Evolutionary conservation across 2,329 filamentous ascomycete genomes (phyloP), one percentile per base, ranked within the genome.

Genomic region (Pyrenophora tritici-repentis): DNA sequence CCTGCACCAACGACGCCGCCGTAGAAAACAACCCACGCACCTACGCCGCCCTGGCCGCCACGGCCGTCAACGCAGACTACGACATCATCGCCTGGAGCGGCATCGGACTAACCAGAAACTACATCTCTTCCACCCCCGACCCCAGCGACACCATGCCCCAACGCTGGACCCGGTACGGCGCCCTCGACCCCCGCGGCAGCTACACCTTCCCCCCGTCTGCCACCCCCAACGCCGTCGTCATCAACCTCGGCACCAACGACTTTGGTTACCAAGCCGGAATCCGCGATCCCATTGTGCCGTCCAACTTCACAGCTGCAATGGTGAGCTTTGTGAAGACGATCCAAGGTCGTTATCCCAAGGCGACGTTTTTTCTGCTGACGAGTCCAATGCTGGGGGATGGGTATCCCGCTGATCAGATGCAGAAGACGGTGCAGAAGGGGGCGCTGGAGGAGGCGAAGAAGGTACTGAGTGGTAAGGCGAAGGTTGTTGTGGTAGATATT

Each of bases 241-340:
- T 79, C 55, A 76, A 76, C 50, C 71, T 79, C 0, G 76, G 75
- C 26, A 78, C 75, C 36, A 78, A 78, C 50, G 75, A 78, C 59
- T 78, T 76, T 52, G 65, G 67, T 35, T 77, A 76, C 56, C 51
- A 49, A 14, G 26, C 37, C 22, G 51, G 52, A 14, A 43, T 53
- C 7, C 62, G 64, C 12, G 48, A 42, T 1, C 44, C 45, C 1
- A 53, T 64, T 3, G 50, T 50, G 6, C 43, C 37, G 0, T 17
- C 50, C 2, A 39, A 42, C 1, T 67, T 58, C 37, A 61, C 58
- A 5, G 42, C 55, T n/a, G 62, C 55, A 0, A 49, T 63, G 16
- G 58, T 63, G 10, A 53, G 57, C 6, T 73, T 77, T 26, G 67
- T 70, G n/a, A 55, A 63, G 18, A 61, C 42, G 8, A 66, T 78